phyloP scores from a whole-genome alignment of 2,329 filamentous ascomycete species.

The Phialemonium atrogriseum region DNA sequence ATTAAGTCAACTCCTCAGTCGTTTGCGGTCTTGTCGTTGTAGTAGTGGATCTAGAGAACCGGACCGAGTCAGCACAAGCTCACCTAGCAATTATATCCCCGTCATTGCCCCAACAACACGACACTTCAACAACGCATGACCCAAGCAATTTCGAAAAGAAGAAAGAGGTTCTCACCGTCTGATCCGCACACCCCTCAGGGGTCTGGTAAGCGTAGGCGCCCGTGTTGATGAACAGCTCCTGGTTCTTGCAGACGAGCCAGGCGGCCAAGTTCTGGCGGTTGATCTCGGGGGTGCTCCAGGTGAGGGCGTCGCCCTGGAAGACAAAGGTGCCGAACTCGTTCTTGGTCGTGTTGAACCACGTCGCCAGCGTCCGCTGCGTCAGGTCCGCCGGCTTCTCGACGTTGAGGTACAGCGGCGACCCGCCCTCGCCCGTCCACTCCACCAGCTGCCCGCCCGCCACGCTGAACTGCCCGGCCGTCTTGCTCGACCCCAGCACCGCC shows the following conservation, averaged over 20 bases:
- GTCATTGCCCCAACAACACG: no score
- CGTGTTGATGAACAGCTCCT: constrained; percentile 48
- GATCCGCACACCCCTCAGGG: constrained; percentile 47
- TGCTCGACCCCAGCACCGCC: constrained; percentile 42
- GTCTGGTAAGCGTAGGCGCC: constrained; percentile 51
- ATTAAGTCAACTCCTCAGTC: no score
- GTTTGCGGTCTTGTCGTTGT: constrained; percentile 27
- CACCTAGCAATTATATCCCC: no score
- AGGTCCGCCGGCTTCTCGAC: constrained; percentile 36
- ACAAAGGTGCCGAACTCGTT: constrained; percentile 48
- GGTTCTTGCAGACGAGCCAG: constrained; percentile 48
- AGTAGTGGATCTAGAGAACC: constrained; percentile 36
- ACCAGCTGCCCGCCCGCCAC: constrained; percentile 47
- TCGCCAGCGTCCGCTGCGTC: constrained; percentile 37
- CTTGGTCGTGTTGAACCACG: constrained; percentile 40
- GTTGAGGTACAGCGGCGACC: constrained; percentile 33
- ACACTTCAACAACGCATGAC: no score
- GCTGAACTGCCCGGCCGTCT: constrained; percentile 49
- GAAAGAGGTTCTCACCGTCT: constrained; percentile 38
- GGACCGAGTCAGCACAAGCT: constrained; percentile 1
- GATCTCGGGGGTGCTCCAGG: constrained; percentile 41
- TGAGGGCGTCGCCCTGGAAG: constrained; percentile 49
- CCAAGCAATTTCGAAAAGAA: neutral
- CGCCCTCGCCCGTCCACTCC: constrained; percentile 30
- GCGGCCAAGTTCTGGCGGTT: constrained; percentile 46